Base-by-base conservation (phyloP, 768 basidiomycete species). In the Xerocomellus amylosporus region DNA sequence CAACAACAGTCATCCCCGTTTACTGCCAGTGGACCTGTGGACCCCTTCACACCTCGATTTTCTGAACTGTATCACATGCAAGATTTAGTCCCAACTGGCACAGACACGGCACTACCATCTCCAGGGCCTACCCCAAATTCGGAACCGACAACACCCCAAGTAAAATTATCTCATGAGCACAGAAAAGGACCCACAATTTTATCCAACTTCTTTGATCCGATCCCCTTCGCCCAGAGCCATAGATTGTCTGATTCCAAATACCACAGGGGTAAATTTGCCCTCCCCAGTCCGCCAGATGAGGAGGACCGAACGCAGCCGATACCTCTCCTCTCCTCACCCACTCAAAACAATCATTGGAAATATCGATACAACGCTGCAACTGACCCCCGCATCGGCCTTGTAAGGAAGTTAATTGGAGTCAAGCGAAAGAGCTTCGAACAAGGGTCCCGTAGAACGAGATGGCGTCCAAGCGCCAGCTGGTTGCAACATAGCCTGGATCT, bases 171-270 rank as follows among this genome's bases (percentile, higher is more conserved):
- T 20, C 59, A 59, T 42, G 63, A 61, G 38, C 38, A 59, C 57
- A 41, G 46, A 59, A 55, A 55, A 55, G 49, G 66, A 56, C 13
- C 52, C 4, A 9, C 56, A 37, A 56, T 24, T 51, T 47, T 55
- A 69, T 57, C 61, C 64, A 64, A 58, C 48, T 66, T 71, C 26
- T 93, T 90, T 56, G 87, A 90, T 36, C 84, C 90, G 0, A 88
- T 93, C 24, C 83, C 86, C 0, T 92, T 93, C 55, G 80, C 86
- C 0, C 68, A 75, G 10, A 81, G 78, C 41, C 86, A 91, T 64
- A 76, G 79, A 17, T 59, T 75, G 14, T 75, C 82, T 14, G 90
- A 93, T 64, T 82, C 82, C 10, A 93, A 93, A 71, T 92, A 93
- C 62, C 66, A 70, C 46, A 60, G 77, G 24, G 90, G 90, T 30